Conservation (phyloP, 441 rosid species). For the Adansonia madagascariensis region DNA sequence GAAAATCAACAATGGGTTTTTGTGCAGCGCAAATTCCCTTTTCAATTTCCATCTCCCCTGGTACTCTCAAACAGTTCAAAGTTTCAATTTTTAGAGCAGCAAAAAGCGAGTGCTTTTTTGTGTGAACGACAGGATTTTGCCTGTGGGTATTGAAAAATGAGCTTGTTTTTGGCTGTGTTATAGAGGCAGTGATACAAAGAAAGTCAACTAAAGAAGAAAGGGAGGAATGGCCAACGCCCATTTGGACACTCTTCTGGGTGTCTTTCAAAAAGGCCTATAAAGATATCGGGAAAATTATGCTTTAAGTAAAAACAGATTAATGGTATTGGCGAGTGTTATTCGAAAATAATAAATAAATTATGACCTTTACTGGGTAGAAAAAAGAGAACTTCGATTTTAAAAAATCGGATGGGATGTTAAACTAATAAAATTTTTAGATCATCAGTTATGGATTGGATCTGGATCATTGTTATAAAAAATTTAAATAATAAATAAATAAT, state of each 20-base stretch:
- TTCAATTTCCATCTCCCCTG: constrained; percentile 51
- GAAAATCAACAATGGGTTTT: constrained; percentile 51
- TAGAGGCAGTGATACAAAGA: constrained; percentile 20
- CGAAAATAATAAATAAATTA: too few relatives aligned
- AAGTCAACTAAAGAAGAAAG: constrained; percentile 31
- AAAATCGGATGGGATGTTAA: too few relatives aligned
- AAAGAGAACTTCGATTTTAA: too few relatives aligned
- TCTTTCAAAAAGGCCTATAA: background rate
- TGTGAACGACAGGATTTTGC: constrained; percentile 17
- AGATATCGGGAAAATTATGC: background rate
- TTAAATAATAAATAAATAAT: too few relatives aligned
- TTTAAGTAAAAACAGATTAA: too few relatives aligned
- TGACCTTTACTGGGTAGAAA: too few relatives aligned
- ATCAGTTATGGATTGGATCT: too few relatives aligned
- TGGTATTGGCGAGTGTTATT: too few relatives aligned
- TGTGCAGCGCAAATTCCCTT: constrained; percentile 25
- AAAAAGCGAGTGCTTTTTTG: constrained; percentile 25
- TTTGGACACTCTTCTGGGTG: constrained; percentile 31
- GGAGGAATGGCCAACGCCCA: constrained; percentile 61
- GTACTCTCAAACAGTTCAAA: constrained; percentile 46
- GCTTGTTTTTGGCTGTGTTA: constrained; percentile 33
- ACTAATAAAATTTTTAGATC: too few relatives aligned
- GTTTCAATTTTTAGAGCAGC: constrained; percentile 36
- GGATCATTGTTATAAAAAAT: too few relatives aligned
- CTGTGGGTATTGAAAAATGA: constrained; percentile 29